Evolutionary conservation across 371 early-diverging fungal species (phyloP).

Genomic region (Mortierella polycephala): DNA sequence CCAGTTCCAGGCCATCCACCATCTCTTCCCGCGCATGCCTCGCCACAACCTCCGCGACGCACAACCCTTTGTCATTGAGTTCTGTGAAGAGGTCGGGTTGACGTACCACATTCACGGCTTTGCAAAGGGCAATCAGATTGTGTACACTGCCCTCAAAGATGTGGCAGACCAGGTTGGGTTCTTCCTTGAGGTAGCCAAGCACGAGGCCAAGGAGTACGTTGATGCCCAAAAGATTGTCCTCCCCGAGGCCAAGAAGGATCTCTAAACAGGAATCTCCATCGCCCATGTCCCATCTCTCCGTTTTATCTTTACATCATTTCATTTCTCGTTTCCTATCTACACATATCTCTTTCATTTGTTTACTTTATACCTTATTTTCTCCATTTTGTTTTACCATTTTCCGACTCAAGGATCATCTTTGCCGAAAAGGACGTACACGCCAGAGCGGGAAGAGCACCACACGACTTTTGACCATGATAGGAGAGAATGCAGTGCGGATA

Average conservation of each 20-base stretch:
- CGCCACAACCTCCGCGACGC: slow-evolving; percentile 84
- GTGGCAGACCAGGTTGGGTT: slow-evolving; percentile 80
- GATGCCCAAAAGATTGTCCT: slow-evolving; percentile 47
- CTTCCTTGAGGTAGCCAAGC: slow-evolving; percentile 70
- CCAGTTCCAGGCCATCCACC: slow-evolving; percentile 96
- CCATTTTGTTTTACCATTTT: too few species aligned
- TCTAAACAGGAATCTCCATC: slow-evolving; percentile 2
- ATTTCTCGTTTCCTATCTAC: too few species aligned
- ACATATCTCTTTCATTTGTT: too few species aligned
- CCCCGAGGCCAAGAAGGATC: slow-evolving; percentile 38
- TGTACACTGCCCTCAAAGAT: slow-evolving; percentile 70
- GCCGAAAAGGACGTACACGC: too few species aligned
- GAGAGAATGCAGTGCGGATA: too few species aligned
- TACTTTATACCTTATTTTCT: too few species aligned
- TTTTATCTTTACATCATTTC: too few species aligned
- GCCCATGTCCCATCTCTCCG: too few species aligned
- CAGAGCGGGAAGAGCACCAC: too few species aligned
- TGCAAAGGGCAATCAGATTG: slow-evolving; percentile 75
- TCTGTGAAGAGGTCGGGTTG: slow-evolving; percentile 78
- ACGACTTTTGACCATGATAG: too few species aligned
- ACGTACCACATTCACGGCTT: slow-evolving; percentile 78
- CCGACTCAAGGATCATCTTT: too few species aligned
- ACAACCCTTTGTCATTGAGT: slow-evolving; percentile 78
- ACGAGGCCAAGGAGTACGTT: slow-evolving; percentile 52
- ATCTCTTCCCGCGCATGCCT: slow-evolving; percentile 94